These are phyloP conservation scores for Mytilinidion resinicola DNA, from an alignment of 495 filamentous ascomycete species.

Conservation along the genomic window DNA sequence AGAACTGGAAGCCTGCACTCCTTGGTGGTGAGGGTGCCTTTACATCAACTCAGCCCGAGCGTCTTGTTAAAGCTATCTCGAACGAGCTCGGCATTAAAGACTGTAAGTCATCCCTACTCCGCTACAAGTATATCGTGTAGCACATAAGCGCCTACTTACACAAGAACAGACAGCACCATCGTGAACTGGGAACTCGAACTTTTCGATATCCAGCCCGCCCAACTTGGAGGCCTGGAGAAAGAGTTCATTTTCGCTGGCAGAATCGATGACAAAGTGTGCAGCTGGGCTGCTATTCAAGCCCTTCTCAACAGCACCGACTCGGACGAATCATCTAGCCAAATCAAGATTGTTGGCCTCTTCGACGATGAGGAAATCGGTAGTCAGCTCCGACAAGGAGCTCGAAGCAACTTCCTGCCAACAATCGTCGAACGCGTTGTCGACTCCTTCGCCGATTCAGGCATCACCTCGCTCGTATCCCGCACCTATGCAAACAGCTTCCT, in stretches of 20 bases:
- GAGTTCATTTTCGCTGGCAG: conserved; percentile 93
- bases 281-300: conserved; percentile 82
- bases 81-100: conserved; percentile 64
- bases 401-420: conserved; percentile 76
- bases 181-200: conserved; percentile 98
- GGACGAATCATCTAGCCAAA: conserved; percentile 35
- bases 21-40: conserved; percentile 54
- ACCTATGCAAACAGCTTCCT: conserved; percentile 92
- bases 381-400: conserved; percentile 80
- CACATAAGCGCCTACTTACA: neutral
- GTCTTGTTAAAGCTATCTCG: conserved; percentile 77
- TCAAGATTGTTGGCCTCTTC: conserved; percentile 85
- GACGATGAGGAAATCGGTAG: conserved; percentile 96
- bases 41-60: conserved; percentile 69
- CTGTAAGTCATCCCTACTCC: conserved; percentile 32
- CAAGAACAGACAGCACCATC: conserved; percentile 50
- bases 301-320: conserved; percentile 61
- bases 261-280: conserved; percentile 96
- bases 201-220: conserved; percentile 82
- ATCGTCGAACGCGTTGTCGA: conserved; percentile 76
- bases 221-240: conserved; percentile 77
- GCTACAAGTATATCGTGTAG: neutral
- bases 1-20: conserved; percentile 28
- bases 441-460: conserved; percentile 45
- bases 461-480: conserved; percentile 60